Evolutionary conservation across 1,139 yeast genomes (phyloP).

Genomic region (Yamadazyma mexicana): DNA sequence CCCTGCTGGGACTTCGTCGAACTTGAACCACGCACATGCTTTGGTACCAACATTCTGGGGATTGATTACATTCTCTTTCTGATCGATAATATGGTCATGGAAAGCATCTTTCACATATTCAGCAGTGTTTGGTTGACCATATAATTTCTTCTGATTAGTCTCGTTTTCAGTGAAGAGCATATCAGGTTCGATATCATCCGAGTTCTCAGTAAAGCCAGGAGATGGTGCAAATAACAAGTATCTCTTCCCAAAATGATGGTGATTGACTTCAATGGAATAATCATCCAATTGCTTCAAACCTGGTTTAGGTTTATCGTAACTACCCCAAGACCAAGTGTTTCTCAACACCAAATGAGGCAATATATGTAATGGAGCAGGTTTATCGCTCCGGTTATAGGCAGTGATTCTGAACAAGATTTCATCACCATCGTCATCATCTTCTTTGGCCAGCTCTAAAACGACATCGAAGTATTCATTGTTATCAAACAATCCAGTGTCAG

Average conservation of each 20-base stretch:
- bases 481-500: conserved; percentile 74
- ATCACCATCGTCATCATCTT: conserved; percentile 80
- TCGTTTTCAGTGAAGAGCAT: conserved; percentile 87
- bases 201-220: conserved; percentile 65
- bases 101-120: conserved; percentile 84
- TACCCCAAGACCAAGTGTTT: conserved; percentile 94
- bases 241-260: conserved; percentile 72
- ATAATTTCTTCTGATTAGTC: conserved; percentile 71
- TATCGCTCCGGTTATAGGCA: conserved; percentile 82
- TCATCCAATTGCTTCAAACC: conserved; percentile 44
- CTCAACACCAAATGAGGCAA: conserved; percentile 85
- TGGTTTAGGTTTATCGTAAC: conserved; percentile 58
- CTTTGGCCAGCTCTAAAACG: conserved; percentile 89
- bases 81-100: conserved; percentile 77
- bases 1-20: conserved; percentile 81
- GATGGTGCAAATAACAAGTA: conserved; percentile 81
- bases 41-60: conserved; percentile 69
- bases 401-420: conserved; percentile 87
- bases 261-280: conserved; percentile 58
- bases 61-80: conserved; percentile 59
- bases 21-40: conserved; percentile 71
- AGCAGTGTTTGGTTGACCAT: conserved; percentile 56
- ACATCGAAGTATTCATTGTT: conserved; percentile 88
- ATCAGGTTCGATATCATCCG: conserved; percentile 71
- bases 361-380: conserved; percentile 85